Evolutionary conservation across 2,329 filamentous ascomycete genomes (phyloP).

Genomic region (Incumbomyces delicatus): DNA sequence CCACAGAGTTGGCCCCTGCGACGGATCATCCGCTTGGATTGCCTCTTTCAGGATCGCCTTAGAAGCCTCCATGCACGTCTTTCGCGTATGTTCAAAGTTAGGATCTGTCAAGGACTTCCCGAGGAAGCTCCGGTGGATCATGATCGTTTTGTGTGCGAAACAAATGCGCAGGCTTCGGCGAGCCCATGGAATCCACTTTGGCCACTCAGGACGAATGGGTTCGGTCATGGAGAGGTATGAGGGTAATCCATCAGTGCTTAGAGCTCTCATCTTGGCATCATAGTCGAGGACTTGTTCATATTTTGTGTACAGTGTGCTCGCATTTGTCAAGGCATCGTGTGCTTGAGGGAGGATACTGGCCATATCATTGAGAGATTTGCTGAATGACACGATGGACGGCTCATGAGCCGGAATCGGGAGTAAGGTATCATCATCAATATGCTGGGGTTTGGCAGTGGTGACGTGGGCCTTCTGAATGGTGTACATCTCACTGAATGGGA

Average conservation of each 20-base stretch:
- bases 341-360: conserved; percentile 29
- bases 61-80: conserved; percentile 33
- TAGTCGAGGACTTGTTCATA: conserved; percentile 33
- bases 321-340: conserved; percentile 29
- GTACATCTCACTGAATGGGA: conserved; percentile 32
- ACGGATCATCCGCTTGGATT: conserved; percentile 23
- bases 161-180: conserved; percentile 30
- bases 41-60: conserved; percentile 33
- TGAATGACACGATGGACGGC: conserved; percentile 28
- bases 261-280: conserved; percentile 29
- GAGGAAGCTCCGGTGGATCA: conserved; percentile 34
- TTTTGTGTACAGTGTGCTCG: conserved; percentile 29
- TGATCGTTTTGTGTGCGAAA: conserved; percentile 36
- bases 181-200: conserved; percentile 32
- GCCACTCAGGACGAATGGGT: conserved; percentile 29
- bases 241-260: conserved; percentile 27
- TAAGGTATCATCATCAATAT: conserved; percentile 30
- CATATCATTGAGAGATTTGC: conserved; percentile 30
- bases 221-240: conserved; percentile 27
- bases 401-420: conserved; percentile 10
- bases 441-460: conserved; percentile 25
- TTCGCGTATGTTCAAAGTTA: conserved; percentile 34
- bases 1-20: conserved; percentile 34
- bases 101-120: conserved; percentile 33
- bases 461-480: conserved; percentile 29